Percentiles rank a stretch among this genome's conserved stretches.
Evolutionary conservation across 179 eudicot genomes (phyloP).

Genomic region (Kewa caespitosa): DNA sequence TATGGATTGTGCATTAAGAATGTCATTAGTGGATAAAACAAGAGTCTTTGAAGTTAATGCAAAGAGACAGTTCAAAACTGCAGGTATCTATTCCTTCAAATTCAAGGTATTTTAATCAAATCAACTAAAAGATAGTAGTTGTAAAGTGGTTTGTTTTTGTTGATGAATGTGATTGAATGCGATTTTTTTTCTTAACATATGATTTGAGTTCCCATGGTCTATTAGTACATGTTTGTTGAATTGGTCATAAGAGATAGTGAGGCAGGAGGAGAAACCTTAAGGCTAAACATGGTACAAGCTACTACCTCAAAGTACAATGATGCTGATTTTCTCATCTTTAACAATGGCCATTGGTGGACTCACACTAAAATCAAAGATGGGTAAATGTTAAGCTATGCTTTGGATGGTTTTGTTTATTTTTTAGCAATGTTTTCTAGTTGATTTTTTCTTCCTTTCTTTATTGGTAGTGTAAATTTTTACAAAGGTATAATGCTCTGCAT

Average conservation of each 20-base stretch:
- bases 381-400: constrained; percentile 12
- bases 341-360: constrained; percentile 84
- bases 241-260: too few relatives aligned
- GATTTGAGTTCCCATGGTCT: too few relatives aligned
- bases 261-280: constrained; percentile 37
- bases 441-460: too few relatives aligned
- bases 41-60: constrained; percentile 47
- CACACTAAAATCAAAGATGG: constrained; percentile 51
- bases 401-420: too few relatives aligned
- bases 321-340: constrained; percentile 64
- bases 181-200: too few relatives aligned
- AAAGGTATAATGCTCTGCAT: constrained; percentile 51
- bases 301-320: constrained; percentile 37
- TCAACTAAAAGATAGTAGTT: not conserved
- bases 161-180: too few relatives aligned
- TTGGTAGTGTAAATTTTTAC: constrained; percentile 47
- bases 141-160: not conserved
- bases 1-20: constrained; percentile 55
- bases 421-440: too few relatives aligned
- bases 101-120: constrained; percentile 33
- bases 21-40: constrained; percentile 38
- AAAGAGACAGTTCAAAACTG: constrained; percentile 35
- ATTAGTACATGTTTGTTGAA: too few relatives aligned
- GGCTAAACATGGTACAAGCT: constrained; percentile 51
- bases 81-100: constrained; percentile 45